These are phyloP conservation scores for Fusarium equiseti DNA, from an alignment of 2,329 filamentous ascomycete species.

Conservation along the genomic window DNA sequence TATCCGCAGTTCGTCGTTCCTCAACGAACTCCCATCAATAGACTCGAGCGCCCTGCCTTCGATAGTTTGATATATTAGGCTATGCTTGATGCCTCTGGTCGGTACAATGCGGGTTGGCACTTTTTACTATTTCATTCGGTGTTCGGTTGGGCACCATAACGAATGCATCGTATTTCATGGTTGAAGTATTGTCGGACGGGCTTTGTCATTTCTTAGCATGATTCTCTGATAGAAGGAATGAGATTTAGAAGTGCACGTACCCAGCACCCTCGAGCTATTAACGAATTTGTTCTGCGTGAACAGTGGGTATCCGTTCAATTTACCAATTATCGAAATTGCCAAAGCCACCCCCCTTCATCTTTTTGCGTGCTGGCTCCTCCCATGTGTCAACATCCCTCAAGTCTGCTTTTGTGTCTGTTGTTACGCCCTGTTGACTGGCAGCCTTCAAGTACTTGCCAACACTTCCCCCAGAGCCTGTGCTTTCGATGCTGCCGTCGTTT, in stretches of 20 bases:
- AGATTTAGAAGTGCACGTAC: constrained; percentile 31
- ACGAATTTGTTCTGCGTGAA: constrained; percentile 2
- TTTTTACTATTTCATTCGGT: constrained; percentile 3
- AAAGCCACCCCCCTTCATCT: constrained; percentile 81
- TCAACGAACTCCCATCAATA: constrained; percentile 47
- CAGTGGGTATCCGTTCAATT: constrained; percentile 2
- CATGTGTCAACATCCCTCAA: constrained; percentile 73
- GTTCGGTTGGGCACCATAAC: constrained; percentile 9
- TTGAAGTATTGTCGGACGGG: background rate
- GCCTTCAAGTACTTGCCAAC: constrained; percentile 88
- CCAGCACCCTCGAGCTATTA: constrained; percentile 21
- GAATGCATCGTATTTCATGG: constrained; percentile 23
- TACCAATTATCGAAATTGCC: constrained; percentile 96
- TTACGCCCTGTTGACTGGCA: constrained; percentile 50
- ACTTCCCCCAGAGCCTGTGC: constrained; percentile 55
- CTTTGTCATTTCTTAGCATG: constrained; percentile 35
- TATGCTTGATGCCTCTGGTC: background rate
- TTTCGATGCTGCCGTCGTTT: constrained; percentile 70
- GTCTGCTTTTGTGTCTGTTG: constrained; percentile 68
- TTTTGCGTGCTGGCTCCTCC: constrained; percentile 83
- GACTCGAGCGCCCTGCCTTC: constrained; percentile 43
- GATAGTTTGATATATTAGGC: constrained; percentile 44
- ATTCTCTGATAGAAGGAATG: constrained; percentile 27
- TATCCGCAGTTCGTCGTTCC: constrained; percentile 4
- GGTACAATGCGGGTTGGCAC: background rate